Conservation (phyloP, 768 basidiomycete genomes). For the Fistulinella prunicolor region DNA sequence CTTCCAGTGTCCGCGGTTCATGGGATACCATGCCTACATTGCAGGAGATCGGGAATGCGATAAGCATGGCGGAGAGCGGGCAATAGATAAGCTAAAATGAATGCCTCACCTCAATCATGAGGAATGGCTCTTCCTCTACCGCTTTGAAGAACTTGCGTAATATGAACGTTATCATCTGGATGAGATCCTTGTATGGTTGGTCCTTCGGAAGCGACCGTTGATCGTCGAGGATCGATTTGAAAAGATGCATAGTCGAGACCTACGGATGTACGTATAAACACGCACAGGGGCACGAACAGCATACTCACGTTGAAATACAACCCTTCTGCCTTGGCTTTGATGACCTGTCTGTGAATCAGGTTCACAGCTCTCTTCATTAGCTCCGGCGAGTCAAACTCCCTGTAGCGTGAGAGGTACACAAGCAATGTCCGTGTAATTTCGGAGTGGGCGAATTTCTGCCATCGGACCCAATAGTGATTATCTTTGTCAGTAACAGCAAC, state of each 20-base stretch:
- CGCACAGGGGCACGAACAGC: neutral
- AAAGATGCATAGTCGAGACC: constrained; percentile 88
- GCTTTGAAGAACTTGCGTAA: constrained; percentile 94
- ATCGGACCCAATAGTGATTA: constrained; percentile 17
- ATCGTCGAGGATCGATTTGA: constrained; percentile 82
- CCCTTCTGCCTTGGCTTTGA: constrained; percentile 89
- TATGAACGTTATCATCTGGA: constrained; percentile 80
- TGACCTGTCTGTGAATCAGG: constrained; percentile 86
- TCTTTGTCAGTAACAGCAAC: constrained; percentile 16
- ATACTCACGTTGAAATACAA: constrained; percentile 86
- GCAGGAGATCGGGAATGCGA: constrained; percentile 7
- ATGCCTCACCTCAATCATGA: constrained; percentile 77
- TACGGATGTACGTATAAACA: constrained; percentile 36
- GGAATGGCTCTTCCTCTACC: constrained; percentile 76
- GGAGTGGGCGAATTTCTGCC: constrained; percentile 85
- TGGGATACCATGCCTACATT: constrained; percentile 80
- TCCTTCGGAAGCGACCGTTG: constrained; percentile 76
- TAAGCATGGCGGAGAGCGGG: constrained; percentile 19
- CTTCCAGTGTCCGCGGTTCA: constrained; percentile 85
- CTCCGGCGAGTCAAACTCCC: constrained; percentile 71
- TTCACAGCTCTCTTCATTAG: constrained; percentile 88
- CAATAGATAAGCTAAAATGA: constrained; percentile 26
- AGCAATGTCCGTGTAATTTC: constrained; percentile 84
- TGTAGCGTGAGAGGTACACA: constrained; percentile 78
- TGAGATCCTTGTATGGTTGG: constrained; percentile 77